These are phyloP conservation scores for Suillus spraguei DNA, from an alignment of 768 basidiomycete genomes.

Conservation along the genomic window DNA sequence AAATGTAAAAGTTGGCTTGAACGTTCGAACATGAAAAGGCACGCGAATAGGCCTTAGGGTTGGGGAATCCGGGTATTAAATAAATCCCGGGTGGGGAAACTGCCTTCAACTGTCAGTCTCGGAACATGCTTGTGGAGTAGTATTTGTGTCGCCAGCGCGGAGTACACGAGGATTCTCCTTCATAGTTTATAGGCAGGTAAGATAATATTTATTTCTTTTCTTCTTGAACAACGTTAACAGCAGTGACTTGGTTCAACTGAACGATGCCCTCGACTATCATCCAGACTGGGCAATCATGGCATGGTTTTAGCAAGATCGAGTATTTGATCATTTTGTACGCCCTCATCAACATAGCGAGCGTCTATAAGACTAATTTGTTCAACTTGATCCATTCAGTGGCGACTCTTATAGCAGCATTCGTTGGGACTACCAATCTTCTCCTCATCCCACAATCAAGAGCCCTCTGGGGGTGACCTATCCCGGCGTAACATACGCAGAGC, in stretches of 20 bases:
- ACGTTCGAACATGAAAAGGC: not conserved
- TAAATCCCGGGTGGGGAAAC: constrained; percentile 3
- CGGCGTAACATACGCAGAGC: constrained; percentile 44
- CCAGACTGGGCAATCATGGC: constrained; percentile 38
- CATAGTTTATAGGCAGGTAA: constrained; percentile 1
- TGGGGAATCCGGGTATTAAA: not conserved
- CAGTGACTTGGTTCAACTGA: not conserved
- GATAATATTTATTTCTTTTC: not conserved
- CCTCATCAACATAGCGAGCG: not conserved
- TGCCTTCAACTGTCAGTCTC: constrained; percentile 2
- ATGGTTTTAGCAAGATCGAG: constrained; percentile 42
- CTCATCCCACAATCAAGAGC: constrained; percentile 38
- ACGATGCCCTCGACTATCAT: constrained; percentile 16
- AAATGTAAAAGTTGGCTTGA: not conserved
- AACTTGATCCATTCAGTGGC: constrained; percentile 45
- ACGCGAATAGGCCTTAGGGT: not conserved
- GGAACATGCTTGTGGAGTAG: constrained; percentile 8
- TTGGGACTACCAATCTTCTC: constrained; percentile 18
- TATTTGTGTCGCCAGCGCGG: not conserved
- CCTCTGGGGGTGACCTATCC: constrained; percentile 56
- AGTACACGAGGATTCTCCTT: constrained; percentile 2
- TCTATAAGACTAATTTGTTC: constrained; percentile 1
- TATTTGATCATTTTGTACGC: constrained; percentile 58
- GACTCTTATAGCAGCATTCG: constrained; percentile 53
- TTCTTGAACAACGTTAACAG: not conserved